Base-by-base conservation (phyloP, 2,329 filamentous ascomycete species). In the Geosmithia putterillii region DNA sequence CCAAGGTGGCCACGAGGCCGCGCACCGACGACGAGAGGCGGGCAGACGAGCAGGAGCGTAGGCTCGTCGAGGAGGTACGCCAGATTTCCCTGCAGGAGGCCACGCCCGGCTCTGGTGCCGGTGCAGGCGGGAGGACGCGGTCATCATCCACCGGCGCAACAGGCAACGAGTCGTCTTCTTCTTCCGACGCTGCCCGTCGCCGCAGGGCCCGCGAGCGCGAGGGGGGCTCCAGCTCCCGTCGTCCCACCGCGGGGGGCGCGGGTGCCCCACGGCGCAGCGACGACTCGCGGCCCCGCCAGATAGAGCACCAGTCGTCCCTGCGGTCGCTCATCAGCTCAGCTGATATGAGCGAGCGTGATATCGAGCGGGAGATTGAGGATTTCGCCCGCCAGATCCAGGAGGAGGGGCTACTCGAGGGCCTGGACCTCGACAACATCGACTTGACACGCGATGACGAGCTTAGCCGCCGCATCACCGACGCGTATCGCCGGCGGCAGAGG, bases 291-390 rank as follows among this genome's bases (percentile, higher is more conserved):
- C 66, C 66, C 43, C 61, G 83, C 41, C 81, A 80, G 42, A 71
- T 95, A 40, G 87, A 92, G 56, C 90, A 95, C 56, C 90, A 96
- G 64, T 83, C 87, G 1, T 95, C 88, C 46, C 66, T 96, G 49
- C 72, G 89, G 43, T 94, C 86, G 9, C 65, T 96, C 46, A 79
- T 96, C 46, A 89, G 86, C 54, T 76, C 81, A 4, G 85, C 83
- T 0, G 83, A 89, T 48, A 71, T 86, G 45, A 85, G 85, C 51
- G 79, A 82, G 39, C 74, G 79, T 18, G 83, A 90, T 50, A 81
- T 94, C 52, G 84, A 95, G 57, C 79, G 84, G 47, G 88, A 95
- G 57, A 94, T 95, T 46, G 76, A 92, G 51, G 87, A 92, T 47
- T 94, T 95, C 53, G 76, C 94, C 51, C 77, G 86, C 38, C 87